Conservation (phyloP, 2,329 filamentous ascomycete genomes). For the Fusarium avenaceum region DNA sequence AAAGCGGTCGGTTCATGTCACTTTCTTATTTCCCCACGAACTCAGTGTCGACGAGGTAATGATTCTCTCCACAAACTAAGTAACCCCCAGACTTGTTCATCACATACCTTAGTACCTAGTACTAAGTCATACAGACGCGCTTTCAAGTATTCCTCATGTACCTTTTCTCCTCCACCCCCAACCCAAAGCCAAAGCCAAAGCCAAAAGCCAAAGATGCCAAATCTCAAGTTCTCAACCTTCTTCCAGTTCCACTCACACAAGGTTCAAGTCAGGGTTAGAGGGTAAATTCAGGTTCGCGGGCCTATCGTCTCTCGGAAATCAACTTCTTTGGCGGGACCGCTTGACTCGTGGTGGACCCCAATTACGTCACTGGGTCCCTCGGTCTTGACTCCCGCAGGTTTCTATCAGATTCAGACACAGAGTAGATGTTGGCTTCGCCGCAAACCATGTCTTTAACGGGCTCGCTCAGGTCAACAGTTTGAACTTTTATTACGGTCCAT, state of each 20-base stretch:
- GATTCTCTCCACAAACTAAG: slow-evolving; percentile 27
- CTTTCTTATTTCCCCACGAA: slow-evolving; percentile 32
- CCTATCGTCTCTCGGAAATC: slow-evolving; percentile 43
- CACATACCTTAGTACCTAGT: neutral
- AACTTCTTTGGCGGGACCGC: slow-evolving; percentile 30
- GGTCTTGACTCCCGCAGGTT: slow-evolving; percentile 2
- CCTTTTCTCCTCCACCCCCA: slow-evolving; percentile 25
- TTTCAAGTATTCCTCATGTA: slow-evolving; percentile 35
- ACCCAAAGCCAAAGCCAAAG: neutral
- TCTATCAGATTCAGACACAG: neutral
- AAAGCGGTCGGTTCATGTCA: slow-evolving; percentile 14
- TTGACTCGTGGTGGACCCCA: slow-evolving; percentile 34
- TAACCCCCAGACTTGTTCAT: slow-evolving; percentile 15
- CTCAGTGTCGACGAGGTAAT: slow-evolving; percentile 21
- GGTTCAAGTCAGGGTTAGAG: neutral
- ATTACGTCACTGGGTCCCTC: slow-evolving; percentile 41
- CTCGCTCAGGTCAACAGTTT: neutral
- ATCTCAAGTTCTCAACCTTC: slow-evolving; percentile 28
- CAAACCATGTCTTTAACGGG: neutral
- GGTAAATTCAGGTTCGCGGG: slow-evolving; percentile 29
- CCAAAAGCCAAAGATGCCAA: slow-evolving; percentile 4
- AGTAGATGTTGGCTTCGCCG: slow-evolving; percentile 3
- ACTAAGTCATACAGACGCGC: neutral
- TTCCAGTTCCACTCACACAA: slow-evolving; percentile 39
- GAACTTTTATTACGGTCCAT: neutral